Evolutionary conservation across 140 eudicot species (phyloP), one percentile per base, ranked within the genome.

Genomic region (Bidens hawaiensis): DNA sequence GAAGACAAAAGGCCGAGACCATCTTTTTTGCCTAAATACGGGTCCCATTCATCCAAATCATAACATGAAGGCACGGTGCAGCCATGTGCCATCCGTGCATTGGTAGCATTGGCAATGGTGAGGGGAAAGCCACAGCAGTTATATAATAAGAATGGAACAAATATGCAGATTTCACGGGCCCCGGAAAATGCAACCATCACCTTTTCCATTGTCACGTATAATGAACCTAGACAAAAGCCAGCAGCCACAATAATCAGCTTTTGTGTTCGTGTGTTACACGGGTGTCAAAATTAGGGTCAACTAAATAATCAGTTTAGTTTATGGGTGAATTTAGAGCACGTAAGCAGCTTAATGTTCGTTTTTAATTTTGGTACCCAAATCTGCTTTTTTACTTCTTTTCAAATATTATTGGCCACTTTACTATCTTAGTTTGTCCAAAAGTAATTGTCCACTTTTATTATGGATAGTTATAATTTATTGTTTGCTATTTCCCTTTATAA

Each of bases 181-280:
- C 99, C 99, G 17, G 95, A 88, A 49, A 72, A 74, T 5, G 95
- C 85, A 76, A 85, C 95, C 99, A 94, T 81, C 72, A 88, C 85
- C 77, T 85, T 88, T 72, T 94, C 97, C 78, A 85, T 71, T 11
- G 95, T 79, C 64, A 88, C 85, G 70, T 67, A 76, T 70, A 94
- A 65, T 65, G 87, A 78, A 70, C 88, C 99, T 93, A 76, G 5
- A 48, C 68, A 48, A 66, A 40, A 57, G 34, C 43, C 64, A 33
- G 5, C 56, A 62, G 14, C 55, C 48, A 71, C 26, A 51, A 50
- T 13, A 62, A 38, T 65, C 53, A 65, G 67, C 51, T 45, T 73
- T 47, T 72, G 25, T 3, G 57, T 53, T 16, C 12, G 33, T 26
- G 76, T 70, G 64, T 56, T 11, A 1, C 4, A 30, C 26, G 11